Base-by-base conservation (phyloP, 1,139 yeast species). In the Blastobotrys capitulatus region DNA sequence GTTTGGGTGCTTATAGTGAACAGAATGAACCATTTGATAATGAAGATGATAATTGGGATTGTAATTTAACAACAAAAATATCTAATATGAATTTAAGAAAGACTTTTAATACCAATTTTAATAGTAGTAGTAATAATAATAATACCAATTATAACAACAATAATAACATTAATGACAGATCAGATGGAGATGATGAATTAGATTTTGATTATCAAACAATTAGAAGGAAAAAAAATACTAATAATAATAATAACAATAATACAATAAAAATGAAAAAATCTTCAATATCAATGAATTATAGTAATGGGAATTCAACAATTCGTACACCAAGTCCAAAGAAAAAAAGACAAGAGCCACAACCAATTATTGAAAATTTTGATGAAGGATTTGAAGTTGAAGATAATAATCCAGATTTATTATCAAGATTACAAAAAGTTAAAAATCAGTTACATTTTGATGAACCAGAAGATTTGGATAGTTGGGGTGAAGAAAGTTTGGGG, bases 361-460 rank as follows among this genome's bases (percentile, higher is more conserved):
- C 19, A 37, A 34, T 16, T 16, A 26, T 26, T 16, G 56, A 52
- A 20, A 44, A 48, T 13, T 48, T 54, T 37, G 60, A 56, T 36
- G 59, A 55, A 15, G 60, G 56, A 25, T 55, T 57, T 37, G 60
- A 55, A 9, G 44, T 56, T 25, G 58, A 46, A 13, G 52, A 39
- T 20, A 50, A 46, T n/a, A 36, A 42, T 13, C 46, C 32, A 18
- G 49, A 44, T 20, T 35, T 47, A 34, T 39, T 39, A 27, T 40
- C 47, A 20, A 46, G 52, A 18, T 47, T 45, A 42, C 50, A 41
- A 47, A 47, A 42, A 39, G 54, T 46, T 22, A 50, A 35, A 50
- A 40, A 13, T 34, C 43, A 36, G 40, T 18, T 39, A 32, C 54
- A 47, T 26, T n/a, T 31, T 6, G 48, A 39, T 34, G 50, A 47